Evolutionary conservation across 352 stramenopile species (phyloP), one percentile per base, ranked within the genome.

Genomic region (Blastocystis sp.): DNA sequence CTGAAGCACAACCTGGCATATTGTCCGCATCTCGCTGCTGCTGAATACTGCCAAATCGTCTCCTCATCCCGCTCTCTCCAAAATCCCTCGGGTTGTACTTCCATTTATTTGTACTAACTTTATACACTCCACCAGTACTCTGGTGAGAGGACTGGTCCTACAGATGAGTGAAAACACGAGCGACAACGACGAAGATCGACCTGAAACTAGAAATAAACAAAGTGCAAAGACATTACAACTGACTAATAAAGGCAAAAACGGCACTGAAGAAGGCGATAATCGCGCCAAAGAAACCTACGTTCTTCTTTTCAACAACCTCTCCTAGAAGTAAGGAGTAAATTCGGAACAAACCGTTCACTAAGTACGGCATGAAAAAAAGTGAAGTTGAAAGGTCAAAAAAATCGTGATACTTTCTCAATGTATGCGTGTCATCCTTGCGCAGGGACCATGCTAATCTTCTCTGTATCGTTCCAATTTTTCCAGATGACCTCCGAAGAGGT

Each of bases 361-460:
- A 30, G 34, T 47, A 41, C 3, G 70, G 7, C 70, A 81, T 34
- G 30, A 34, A 34, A 34, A 34, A 34, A 34, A 34, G 30, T 59
- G 50, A 59, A 3, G 20, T n/a, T n/a, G 2, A 59, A 59, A 59
- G 50, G 50, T 59, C 50, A 59, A 95, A 96, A 96, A 95, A 93
- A 95, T 92, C 90, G 91, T 93, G 94, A 95, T 92, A 91, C 94
- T 94, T 94, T 95, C 93, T 95, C 94, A 93, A 94, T 94, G 94
- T 95, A 92, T 95, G 93, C 93, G 94, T 96, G 94, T 96, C 93
- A 95, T 95, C 92, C 94, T 95, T 96, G 93, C 94, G 93, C 94
- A 95, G 94, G 92, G 93, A 94, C 94, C 94, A 96, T 96, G 94
- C 94, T 96, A 95, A 96, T 96, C 94, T 96, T 96, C 94, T 96